Evolutionary conservation across 2,329 filamentous ascomycete genomes (phyloP).

Genomic region (Aspergillus pseudotamarii): DNA sequence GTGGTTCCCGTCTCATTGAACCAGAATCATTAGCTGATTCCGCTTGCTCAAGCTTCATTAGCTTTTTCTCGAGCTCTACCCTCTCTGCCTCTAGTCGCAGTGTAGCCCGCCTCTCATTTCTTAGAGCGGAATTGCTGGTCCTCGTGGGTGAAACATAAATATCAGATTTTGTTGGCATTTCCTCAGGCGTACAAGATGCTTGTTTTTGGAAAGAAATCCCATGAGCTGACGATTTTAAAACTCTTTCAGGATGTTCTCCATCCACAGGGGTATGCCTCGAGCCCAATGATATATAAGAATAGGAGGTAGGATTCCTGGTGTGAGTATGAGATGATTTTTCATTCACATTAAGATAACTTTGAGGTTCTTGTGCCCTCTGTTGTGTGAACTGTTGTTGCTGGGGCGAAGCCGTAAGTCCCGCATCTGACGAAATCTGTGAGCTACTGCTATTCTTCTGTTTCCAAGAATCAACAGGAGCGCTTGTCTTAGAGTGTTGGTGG

Average conservation of each 20-base stretch:
- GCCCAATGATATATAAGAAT: neutral
- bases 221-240: neutral
- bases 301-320: neutral
- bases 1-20: constrained; percentile 26
- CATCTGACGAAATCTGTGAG: neutral
- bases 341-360: neutral
- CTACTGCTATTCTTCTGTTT: neutral
- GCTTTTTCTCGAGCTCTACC: constrained; percentile 28
- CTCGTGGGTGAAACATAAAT: constrained; percentile 23
- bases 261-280: neutral
- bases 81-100: constrained; percentile 37
- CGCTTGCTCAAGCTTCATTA: constrained; percentile 29
- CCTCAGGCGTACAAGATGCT: constrained; percentile 10
- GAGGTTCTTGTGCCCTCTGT: neutral
- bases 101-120: constrained; percentile 35
- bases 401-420: neutral
- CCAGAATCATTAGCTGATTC: constrained; percentile 18
- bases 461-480: neutral
- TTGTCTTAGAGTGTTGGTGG: neutral
- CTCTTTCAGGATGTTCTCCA: neutral
- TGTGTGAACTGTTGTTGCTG: neutral
- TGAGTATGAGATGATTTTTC: neutral
- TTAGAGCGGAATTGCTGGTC: constrained; percentile 21
- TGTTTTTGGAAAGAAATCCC: constrained; percentile 8
- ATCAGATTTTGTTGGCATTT: constrained; percentile 12